These are phyloP conservation scores for Blastobotrys attinorum DNA, from an alignment of 805 yeast genomes.

Conservation along the genomic window DNA sequence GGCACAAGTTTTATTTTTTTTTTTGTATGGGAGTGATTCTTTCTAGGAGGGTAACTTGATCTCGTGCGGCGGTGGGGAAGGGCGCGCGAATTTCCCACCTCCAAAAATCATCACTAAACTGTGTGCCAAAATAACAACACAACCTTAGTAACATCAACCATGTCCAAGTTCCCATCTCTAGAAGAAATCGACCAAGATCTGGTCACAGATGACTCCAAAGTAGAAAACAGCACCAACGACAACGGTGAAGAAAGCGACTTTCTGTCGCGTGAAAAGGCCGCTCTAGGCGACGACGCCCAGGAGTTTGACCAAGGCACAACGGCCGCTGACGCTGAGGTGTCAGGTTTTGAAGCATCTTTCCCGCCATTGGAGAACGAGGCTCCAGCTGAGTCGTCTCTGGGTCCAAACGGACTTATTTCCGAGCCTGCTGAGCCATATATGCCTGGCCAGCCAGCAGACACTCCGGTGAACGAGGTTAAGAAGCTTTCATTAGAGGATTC, in stretches of 20 bases:
- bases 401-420: constrained; percentile 14
- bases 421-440: constrained; percentile 17
- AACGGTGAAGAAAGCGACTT: constrained; percentile 31
- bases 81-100: background rate
- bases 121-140: background rate
- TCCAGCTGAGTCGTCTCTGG: constrained; percentile 4
- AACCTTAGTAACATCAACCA: constrained; percentile 8
- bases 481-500: constrained; percentile 39
- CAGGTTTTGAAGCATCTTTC: constrained; percentile 20
- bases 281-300: constrained; percentile 36
- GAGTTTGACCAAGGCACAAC: constrained; percentile 24
- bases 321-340: constrained; percentile 12
- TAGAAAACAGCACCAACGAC: constrained; percentile 7
- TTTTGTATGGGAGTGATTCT: background rate
- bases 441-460: constrained; percentile 11
- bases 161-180: constrained; percentile 32
- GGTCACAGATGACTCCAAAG: constrained; percentile 13
- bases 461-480: constrained; percentile 10
- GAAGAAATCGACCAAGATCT: constrained; percentile 31
- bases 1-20: too few species aligned
- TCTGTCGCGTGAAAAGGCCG: constrained; percentile 34
- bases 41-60: background rate
- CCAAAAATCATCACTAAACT: background rate
- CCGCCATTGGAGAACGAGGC: constrained; percentile 19
- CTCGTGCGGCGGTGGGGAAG: background rate